Percentiles rank a stretch among this genome's conserved stretches.
Conservation (phyloP, 257 asterid species). For the Gentiana macrophylla region DNA sequence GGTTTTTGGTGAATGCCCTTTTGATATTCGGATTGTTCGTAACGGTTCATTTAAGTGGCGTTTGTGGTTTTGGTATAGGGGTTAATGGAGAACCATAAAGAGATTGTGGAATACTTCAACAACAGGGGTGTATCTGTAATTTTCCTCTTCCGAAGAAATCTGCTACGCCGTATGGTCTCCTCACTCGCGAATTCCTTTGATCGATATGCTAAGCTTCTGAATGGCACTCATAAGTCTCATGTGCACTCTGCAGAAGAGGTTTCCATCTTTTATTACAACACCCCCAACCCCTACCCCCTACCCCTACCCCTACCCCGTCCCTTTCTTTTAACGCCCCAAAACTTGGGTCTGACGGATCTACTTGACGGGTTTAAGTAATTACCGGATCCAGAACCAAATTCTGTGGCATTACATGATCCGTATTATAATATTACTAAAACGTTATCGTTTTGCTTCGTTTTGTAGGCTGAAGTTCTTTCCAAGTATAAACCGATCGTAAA, state of each 20-base stretch:
- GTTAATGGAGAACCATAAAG: constrained; percentile 24
- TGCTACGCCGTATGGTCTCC: constrained; percentile 33
- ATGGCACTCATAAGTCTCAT: constrained; percentile 40
- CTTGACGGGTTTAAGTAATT: too few species aligned
- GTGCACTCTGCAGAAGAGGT: constrained; percentile 35
- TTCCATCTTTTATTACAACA: neutral
- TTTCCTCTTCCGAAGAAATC: constrained; percentile 31
- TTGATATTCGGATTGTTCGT: neutral
- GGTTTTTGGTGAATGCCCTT: too few species aligned
- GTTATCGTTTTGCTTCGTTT: constrained; percentile 4
- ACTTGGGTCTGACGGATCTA: too few species aligned
- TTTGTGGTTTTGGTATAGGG: constrained; percentile 19
- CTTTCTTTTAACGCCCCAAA: too few species aligned
- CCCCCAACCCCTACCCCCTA: too few species aligned
- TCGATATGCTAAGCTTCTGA: constrained; percentile 25
- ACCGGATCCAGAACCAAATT: too few species aligned
- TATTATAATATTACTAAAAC: too few species aligned
- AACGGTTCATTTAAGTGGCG: constrained; percentile 1
- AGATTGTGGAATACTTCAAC: constrained; percentile 30
- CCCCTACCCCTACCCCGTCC: too few species aligned
- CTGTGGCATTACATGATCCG: too few species aligned
- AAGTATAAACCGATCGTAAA: constrained; percentile 63
- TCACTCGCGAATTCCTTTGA: constrained; percentile 33
- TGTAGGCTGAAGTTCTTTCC: constrained; percentile 73
- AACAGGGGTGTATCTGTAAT: constrained; percentile 29